Base-by-base conservation (phyloP, 2,329 filamentous ascomycete genomes). In the Juglanconis oblonga region DNA sequence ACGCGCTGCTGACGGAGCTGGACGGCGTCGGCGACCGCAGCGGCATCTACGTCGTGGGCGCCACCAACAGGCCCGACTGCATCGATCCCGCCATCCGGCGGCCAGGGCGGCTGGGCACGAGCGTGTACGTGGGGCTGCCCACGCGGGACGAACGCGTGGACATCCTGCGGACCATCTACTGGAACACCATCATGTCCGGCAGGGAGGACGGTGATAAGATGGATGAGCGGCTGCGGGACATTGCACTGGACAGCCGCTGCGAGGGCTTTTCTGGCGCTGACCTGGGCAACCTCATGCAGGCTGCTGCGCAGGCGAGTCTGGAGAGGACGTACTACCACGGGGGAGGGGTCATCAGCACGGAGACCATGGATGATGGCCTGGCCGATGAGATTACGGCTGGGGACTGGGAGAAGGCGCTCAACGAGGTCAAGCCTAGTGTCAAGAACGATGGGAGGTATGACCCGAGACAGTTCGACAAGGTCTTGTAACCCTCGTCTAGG, bases 51-150 rank as follows among this genome's bases (percentile, higher is more conserved):
- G 89, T 99, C 14, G 92, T 99, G 61, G 95, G 91, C 31, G 95
- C 95, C 0, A 98, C 95, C 2, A 99, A 99, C 73, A 81, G 95
- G 0, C 94, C 94, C 0, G 94, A 98, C 70, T 96, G 97, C 77
- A 98, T 99, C 66, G 95, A 99, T 72, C 87, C 91, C 1, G 95
- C 95, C 1, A 96, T 99, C 86, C 83, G 98, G 10, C 88, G 95
- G 1, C 94, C 95, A 0, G 95, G 95, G 0, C 88, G 95, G 32
- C 81, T 99, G 1, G 94, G 93, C 65, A 94, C 89, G 0, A 85
- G 89, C n/a, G 82, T 98, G 32, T 97, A 94, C 67, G 89, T 99
- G 44, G 93, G 95, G 68, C 77, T 98, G 0, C 95, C 95, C 0
- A 88, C 86, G 32, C 79, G 88, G 0, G 81, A 87, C 7, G 72